phyloP scores from a whole-genome alignment of 2,329 filamentous ascomycete species.

The Geosmithia flava region DNA sequence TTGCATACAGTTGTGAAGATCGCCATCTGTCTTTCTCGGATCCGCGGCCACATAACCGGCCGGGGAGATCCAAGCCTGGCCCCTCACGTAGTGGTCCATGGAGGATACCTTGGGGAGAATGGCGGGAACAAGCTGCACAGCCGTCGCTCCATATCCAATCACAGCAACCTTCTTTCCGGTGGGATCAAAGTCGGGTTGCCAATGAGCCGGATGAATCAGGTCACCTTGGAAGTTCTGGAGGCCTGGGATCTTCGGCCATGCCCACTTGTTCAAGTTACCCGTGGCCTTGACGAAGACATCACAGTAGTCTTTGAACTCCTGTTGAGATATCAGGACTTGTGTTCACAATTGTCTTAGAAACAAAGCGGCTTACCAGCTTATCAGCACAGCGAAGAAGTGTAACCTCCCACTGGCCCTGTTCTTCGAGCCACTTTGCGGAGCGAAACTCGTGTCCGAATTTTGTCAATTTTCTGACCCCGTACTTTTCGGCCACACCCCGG shows the following conservation, averaged over 20 bases:
- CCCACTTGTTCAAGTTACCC: slow-evolving; percentile 20
- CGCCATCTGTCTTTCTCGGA: background rate
- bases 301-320: slow-evolving; percentile 3
- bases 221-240: slow-evolving; percentile 32
- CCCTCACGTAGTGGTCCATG: slow-evolving; percentile 27
- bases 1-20: background rate
- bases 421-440: background rate
- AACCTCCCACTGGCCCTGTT: background rate
- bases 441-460: background rate
- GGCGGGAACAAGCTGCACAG: slow-evolving; percentile 36
- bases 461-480: slow-evolving; percentile 1
- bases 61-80: slow-evolving; percentile 28
- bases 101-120: slow-evolving; percentile 16
- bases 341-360: no score
- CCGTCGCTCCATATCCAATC: slow-evolving; percentile 44
- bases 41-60: background rate
- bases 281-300: slow-evolving; percentile 5
- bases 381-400: background rate
- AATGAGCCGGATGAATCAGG: slow-evolving; percentile 38
- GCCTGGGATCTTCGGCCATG: slow-evolving; percentile 35
- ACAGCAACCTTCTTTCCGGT: slow-evolving; percentile 38
- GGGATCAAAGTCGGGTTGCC: slow-evolving; percentile 35
- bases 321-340: no score
- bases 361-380: background rate
- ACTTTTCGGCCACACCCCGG: slow-evolving; percentile 1